Base-by-base conservation (phyloP, 805 yeast genomes). In the Sugiyamaella mastotermitis region DNA sequence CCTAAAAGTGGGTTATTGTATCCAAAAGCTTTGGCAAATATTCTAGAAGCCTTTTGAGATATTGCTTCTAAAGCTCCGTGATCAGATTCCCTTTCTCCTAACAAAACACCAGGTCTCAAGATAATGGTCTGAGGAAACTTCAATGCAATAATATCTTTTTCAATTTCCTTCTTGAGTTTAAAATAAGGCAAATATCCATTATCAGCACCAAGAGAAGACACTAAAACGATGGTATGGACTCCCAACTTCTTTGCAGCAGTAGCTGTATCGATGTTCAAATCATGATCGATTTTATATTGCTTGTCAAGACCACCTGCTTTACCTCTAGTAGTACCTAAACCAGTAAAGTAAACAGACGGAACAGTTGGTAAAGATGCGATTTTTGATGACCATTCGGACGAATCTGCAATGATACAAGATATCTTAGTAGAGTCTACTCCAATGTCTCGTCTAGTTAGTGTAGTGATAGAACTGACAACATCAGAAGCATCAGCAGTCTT, bases 291-390 rank as follows among this genome's bases (percentile, higher is more conserved):
- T 49, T 69, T 67, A 48, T 71, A 68, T 60, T 83, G 92, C 18
- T 75, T 71, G 17, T 73, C 83, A n/a, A 76, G 62, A 1, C 82
- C 69, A 13, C 95, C 94, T 3, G 86, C 95, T 21, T 61, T 68
- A 2, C 72, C 79, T 37, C 72, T 69, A 1, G 94, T 84, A 5
- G 95, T 82, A 5, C 88, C 95, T 47, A 87, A 71, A 0, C 79
- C 77, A 2, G 84, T 74, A 47, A 82, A 73, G 39, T 80, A 64
- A 3, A 65, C 62, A 20, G 71, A 66, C 8, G 67, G 52, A 3
- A 44, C 51, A 35, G 46, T 5, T 11, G 20, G 23, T 14, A 37
- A 21, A 10, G 22, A 15, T n/a, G 35, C 34, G 21, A 37, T 31
- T 10, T 33, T 14, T 3, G 15, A 16, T 15, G 16, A 11, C 40